phyloP scores from a whole-genome alignment of 2,329 filamentous ascomycete species.

The Thelonectria blattea region DNA sequence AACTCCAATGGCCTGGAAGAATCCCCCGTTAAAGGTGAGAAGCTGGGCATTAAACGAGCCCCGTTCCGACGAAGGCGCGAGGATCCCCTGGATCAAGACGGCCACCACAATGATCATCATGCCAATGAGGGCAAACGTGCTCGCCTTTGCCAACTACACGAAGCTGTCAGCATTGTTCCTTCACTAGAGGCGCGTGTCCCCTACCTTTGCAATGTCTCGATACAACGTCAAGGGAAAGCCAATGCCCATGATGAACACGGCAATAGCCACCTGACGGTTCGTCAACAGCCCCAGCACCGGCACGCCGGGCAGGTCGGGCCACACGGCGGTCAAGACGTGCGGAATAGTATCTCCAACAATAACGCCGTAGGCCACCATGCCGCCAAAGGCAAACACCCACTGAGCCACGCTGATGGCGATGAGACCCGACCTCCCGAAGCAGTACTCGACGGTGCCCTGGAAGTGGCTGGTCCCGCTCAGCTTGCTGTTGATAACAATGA shows the following conservation, averaged over 20 bases:
- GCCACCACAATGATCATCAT: conserved; percentile 91
- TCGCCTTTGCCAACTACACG: conserved; percentile 87
- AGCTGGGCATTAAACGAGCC: conserved; percentile 74
- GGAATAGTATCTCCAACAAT: conserved; percentile 97
- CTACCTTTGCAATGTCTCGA: conserved; percentile 93
- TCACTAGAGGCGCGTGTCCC: conserved; percentile 23
- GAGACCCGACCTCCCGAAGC: conserved; percentile 86
- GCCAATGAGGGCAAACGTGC: conserved; percentile 87
- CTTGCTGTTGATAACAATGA: conserved; percentile 98
- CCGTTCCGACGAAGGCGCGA: conserved; percentile 73
- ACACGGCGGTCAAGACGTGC: conserved; percentile 82
- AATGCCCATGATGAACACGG: conserved; percentile 83
- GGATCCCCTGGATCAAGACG: conserved; percentile 81
- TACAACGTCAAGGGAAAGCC: conserved; percentile 94
- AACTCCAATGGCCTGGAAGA: conserved; percentile 96
- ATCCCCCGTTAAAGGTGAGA: conserved; percentile 81
- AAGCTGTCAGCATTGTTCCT: neutral
- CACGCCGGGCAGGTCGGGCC: conserved; percentile 74
- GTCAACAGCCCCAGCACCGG: conserved; percentile 83
- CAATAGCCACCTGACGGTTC: conserved; percentile 82
- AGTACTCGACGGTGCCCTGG: conserved; percentile 94
- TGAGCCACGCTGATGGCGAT: conserved; percentile 90
- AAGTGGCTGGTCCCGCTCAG: conserved; percentile 92
- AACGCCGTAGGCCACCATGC: conserved; percentile 97
- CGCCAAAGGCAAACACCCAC: conserved; percentile 98